These are phyloP conservation scores for Crithidia mellificae DNA, from an alignment of 208 protist genomes.

Conservation along the genomic window DNA sequence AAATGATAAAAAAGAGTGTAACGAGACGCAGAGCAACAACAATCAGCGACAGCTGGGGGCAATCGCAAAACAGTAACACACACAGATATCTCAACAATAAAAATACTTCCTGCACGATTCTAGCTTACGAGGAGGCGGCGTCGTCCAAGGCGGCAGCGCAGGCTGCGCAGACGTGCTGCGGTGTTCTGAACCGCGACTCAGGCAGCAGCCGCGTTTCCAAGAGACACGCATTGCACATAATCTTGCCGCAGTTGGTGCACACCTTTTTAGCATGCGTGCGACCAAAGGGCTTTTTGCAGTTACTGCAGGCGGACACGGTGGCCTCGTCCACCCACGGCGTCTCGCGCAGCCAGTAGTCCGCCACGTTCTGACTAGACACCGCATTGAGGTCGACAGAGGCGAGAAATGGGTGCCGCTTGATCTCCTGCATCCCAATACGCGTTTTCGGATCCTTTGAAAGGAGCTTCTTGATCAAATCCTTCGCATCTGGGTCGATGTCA, in stretches of 20 bases:
- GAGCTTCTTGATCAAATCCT: conserved; percentile 77
- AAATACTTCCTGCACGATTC: neutral
- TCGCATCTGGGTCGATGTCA: conserved; percentile 67
- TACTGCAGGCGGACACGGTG: conserved; percentile 56
- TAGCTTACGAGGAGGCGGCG: neutral
- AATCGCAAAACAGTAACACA: neutral
- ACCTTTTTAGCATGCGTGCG: conserved; percentile 65
- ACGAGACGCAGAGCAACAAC: neutral
- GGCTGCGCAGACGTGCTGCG: conserved; percentile 53
- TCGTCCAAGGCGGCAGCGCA: conserved; percentile 32
- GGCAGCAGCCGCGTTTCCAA: conserved; percentile 42
- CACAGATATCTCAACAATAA: too few species aligned
- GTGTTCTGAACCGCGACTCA: conserved; percentile 34
- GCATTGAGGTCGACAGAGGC: conserved; percentile 58
- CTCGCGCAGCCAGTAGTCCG: conserved; percentile 68
- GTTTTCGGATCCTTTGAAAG: conserved; percentile 71
- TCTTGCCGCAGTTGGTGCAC: conserved; percentile 85
- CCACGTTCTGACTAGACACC: conserved; percentile 44
- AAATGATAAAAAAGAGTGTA: neutral
- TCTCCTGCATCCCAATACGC: conserved; percentile 64
- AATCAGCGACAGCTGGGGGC: too few species aligned
- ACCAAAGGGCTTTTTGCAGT: conserved; percentile 66
- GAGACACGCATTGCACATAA: conserved; percentile 82
- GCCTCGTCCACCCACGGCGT: conserved; percentile 82
- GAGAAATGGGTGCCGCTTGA: conserved; percentile 84